Evolutionary conservation across 176 grass and related monocot species (phyloP).

Genomic region (Oryza rufipogon): DNA sequence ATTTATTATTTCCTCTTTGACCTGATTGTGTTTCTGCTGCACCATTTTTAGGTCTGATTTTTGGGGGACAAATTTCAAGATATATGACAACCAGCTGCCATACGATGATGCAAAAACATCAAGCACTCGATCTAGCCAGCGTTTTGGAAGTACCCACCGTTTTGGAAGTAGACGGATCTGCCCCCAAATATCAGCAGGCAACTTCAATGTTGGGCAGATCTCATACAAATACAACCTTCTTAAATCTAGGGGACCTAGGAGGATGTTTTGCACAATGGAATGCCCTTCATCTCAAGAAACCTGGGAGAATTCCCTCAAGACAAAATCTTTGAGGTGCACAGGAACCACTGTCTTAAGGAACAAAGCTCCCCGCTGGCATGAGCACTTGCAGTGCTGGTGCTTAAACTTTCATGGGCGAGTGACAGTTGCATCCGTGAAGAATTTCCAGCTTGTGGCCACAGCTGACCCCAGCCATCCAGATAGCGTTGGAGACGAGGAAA

Average conservation of each 20-base stretch:
- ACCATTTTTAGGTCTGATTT: slow-evolving; percentile 57
- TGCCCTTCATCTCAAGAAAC: slow-evolving; percentile 39
- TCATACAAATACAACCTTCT: slow-evolving; percentile 68
- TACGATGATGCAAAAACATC: slow-evolving; percentile 46
- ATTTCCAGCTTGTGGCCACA: slow-evolving; percentile 61
- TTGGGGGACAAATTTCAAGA: slow-evolving; percentile 60
- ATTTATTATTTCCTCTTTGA: neutral
- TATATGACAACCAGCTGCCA: slow-evolving; percentile 57
- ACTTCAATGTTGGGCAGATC: slow-evolving; percentile 57
- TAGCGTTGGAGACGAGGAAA: slow-evolving; percentile 23
- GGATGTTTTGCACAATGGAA: slow-evolving; percentile 54
- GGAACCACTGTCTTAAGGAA: slow-evolving; percentile 44
- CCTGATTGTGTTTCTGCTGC: slow-evolving; percentile 1
- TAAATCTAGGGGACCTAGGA: slow-evolving; percentile 67
- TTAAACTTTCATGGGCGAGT: slow-evolving; percentile 79
- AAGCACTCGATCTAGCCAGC: slow-evolving; percentile 39
- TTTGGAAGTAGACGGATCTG: slow-evolving; percentile 62
- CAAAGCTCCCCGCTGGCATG: slow-evolving; percentile 67
- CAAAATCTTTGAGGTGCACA: slow-evolving; percentile 9
- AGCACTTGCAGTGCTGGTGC: slow-evolving; percentile 74
- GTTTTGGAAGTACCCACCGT: slow-evolving; percentile 45
- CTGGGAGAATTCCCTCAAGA: slow-evolving; percentile 36
- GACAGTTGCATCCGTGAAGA: slow-evolving; percentile 69
- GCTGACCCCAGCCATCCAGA: slow-evolving; percentile 6
- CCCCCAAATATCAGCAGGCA: slow-evolving; percentile 47